phyloP scores from a whole-genome alignment of 495 filamentous ascomycete genomes.

The Tetracladium setigerum region DNA sequence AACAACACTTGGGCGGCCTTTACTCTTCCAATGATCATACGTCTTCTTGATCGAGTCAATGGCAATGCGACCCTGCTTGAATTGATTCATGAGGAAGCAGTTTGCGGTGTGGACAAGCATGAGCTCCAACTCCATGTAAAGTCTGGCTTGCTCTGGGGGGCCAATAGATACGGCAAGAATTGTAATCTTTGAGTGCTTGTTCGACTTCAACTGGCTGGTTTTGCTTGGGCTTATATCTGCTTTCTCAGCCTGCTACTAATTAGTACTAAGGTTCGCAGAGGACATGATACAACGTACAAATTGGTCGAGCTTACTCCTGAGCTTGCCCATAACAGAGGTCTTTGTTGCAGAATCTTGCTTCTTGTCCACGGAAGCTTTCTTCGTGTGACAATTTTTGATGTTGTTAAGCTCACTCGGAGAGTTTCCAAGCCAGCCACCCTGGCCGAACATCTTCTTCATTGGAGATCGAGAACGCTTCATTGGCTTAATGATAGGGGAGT shows the following conservation, averaged over 20 bases:
- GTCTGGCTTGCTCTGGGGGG: slow-evolving; percentile 36
- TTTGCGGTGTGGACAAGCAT: slow-evolving; percentile 47
- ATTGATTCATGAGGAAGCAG: slow-evolving; percentile 39
- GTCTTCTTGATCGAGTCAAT: slow-evolving; percentile 39
- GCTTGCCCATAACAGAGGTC: slow-evolving; percentile 34
- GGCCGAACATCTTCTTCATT: slow-evolving; percentile 48
- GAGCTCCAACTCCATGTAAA: slow-evolving; percentile 48
- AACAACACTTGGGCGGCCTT: slow-evolving; percentile 44
- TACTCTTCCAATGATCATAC: slow-evolving; percentile 36
- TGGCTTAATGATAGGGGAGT: slow-evolving; percentile 1
- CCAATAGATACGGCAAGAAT: slow-evolving; percentile 37
- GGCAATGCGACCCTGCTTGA: slow-evolving; percentile 37
- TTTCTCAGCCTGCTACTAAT: slow-evolving; percentile 15
- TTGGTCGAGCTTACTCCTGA: slow-evolving; percentile 39
- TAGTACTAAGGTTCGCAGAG: neutral
- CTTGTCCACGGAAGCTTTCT: slow-evolving; percentile 2
- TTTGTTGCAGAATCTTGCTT: slow-evolving; percentile 18
- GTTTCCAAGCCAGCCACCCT: slow-evolving; percentile 41
- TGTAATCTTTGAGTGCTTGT: slow-evolving; percentile 6
- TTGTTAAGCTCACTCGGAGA: slow-evolving; percentile 21
- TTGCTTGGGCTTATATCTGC: slow-evolving; percentile 14
- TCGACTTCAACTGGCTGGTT: neutral
- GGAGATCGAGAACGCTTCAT: slow-evolving; percentile 30
- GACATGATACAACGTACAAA: slow-evolving; percentile 28
- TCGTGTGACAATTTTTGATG: slow-evolving; percentile 21